Base-by-base conservation (phyloP, 192 early-diverging fungal genomes). In the Mortierella hygrophila region DNA sequence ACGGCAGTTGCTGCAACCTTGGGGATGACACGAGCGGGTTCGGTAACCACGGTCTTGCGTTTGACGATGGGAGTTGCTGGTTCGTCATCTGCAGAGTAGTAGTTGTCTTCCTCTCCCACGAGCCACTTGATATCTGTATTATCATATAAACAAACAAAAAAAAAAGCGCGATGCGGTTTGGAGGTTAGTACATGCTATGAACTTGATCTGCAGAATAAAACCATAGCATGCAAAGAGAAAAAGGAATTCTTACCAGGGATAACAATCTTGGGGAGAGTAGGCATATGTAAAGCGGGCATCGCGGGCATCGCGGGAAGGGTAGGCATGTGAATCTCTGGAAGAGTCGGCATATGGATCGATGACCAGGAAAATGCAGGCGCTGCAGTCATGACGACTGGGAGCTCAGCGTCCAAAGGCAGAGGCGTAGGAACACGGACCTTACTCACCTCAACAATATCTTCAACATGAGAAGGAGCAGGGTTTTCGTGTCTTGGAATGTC, bases 21-120 rank as follows among this genome's bases (percentile, higher is more conserved):
- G 26, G 60, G 60, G 60, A 65, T 65, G 11, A 35, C 60, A 32
- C 26, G 60, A 3, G 13, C 26, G 10, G 60, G 29, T 7, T 65
- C 60, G 13, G 60, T 65, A 6, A 65, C 29, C 1, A 65, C 60
- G 1, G 60, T 3, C 60, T 65, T 65, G 9, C 26, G 60, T 2
- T 11, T 32, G 23, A 65, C 10, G 29, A 65, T 29, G 26, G 60
- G 60, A 8, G 75, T 9, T 47, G 75, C 60, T 46, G 63, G 26
- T 37, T n/a, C 23, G 2, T 77, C 76, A 3, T 77, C 68, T 20
- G 76, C 76, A 26, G 76, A 70, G 47, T 47, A 77, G 35, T 70
- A 70, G 6, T 40, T 38, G 18, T 69, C 77, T 4, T 72, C 77
- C 0, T 38, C 77, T 47, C 70, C 68, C 9, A 37, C 41, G 1